These are phyloP conservation scores for Hypoxylon rickii DNA, from an alignment of 495 filamentous ascomycete species.

Conservation along the genomic window DNA sequence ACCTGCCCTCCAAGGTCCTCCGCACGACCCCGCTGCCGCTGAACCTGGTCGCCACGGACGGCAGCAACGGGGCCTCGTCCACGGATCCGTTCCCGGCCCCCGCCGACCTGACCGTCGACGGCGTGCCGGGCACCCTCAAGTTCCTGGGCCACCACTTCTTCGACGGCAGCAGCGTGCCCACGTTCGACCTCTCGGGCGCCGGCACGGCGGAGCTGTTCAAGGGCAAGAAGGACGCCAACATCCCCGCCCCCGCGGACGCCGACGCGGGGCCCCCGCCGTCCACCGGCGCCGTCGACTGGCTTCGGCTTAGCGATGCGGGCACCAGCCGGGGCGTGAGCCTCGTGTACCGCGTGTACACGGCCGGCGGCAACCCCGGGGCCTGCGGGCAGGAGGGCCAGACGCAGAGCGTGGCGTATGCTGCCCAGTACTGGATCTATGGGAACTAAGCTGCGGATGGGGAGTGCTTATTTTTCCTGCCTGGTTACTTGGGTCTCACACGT, in stretches of 20 bases:
- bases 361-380: conserved; percentile 60
- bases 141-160: conserved; percentile 71
- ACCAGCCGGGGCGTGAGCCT: conserved; percentile 52
- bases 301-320: conserved; percentile 58
- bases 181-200: conserved; percentile 58
- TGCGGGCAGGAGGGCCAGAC: conserved; percentile 49
- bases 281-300: conserved; percentile 67
- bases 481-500: neutral
- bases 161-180: conserved; percentile 52
- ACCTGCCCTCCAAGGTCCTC: conserved; percentile 40
- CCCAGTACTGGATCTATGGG: conserved; percentile 74
- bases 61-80: conserved; percentile 36
- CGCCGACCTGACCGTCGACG: conserved; percentile 38
- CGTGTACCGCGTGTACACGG: conserved; percentile 72
- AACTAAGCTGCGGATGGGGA: neutral
- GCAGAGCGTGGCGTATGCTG: conserved; percentile 64
- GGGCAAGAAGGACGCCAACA: conserved; percentile 50
- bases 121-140: conserved; percentile 35
- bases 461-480: too few species aligned
- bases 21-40: conserved; percentile 42
- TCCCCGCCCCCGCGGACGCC: conserved; percentile 56
- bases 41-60: conserved; percentile 39
- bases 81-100: conserved; percentile 49
- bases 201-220: conserved; percentile 45
- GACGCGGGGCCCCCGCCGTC: conserved; percentile 36